phyloP scores from a whole-genome alignment of 441 rosid species.

The California macrophylla region DNA sequence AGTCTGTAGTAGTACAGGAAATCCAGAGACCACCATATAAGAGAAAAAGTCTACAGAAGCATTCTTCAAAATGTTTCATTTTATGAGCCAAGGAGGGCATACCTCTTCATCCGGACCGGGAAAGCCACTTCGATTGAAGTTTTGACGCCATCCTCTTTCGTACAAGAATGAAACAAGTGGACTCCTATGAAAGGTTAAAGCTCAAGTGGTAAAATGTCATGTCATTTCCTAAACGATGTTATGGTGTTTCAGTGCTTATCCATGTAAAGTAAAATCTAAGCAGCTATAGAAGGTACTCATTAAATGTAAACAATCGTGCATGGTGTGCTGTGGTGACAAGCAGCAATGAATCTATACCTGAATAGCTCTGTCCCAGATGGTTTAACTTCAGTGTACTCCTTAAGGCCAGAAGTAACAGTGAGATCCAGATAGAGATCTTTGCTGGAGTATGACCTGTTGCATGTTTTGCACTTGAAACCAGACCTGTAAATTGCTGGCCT shows the following conservation, averaged over 20 bases:
- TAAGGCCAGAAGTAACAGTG: slow-evolving; percentile 60
- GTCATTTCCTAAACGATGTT: background rate
- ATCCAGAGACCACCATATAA: slow-evolving; percentile 1
- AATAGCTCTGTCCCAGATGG: slow-evolving; percentile 64
- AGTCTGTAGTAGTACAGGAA: background rate
- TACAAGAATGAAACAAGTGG: slow-evolving; percentile 84
- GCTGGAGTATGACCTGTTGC: slow-evolving; percentile 73
- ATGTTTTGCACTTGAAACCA: slow-evolving; percentile 74
- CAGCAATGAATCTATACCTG: slow-evolving; percentile 32
- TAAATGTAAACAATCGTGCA: background rate
- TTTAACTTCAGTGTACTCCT: slow-evolving; percentile 54
- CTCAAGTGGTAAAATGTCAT: slow-evolving; percentile 3
- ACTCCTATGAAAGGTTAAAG: slow-evolving; percentile 44
- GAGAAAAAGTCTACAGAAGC: background rate
- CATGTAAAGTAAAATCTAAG: background rate
- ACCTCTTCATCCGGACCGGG: slow-evolving; percentile 97
- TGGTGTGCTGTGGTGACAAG: background rate
- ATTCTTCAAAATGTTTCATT: background rate
- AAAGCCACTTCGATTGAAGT: slow-evolving; percentile 60
- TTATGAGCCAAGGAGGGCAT: slow-evolving; percentile 12
- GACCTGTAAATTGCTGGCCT: slow-evolving; percentile 77
- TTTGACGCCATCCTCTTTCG: slow-evolving; percentile 93
- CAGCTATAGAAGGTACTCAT: background rate
- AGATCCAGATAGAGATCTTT: slow-evolving; percentile 72
- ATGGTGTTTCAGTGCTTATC: background rate